Evolutionary conservation across 2,329 filamentous ascomycete genomes (phyloP), one percentile per base, ranked within the genome.

Genomic region (Fusarium poae): DNA sequence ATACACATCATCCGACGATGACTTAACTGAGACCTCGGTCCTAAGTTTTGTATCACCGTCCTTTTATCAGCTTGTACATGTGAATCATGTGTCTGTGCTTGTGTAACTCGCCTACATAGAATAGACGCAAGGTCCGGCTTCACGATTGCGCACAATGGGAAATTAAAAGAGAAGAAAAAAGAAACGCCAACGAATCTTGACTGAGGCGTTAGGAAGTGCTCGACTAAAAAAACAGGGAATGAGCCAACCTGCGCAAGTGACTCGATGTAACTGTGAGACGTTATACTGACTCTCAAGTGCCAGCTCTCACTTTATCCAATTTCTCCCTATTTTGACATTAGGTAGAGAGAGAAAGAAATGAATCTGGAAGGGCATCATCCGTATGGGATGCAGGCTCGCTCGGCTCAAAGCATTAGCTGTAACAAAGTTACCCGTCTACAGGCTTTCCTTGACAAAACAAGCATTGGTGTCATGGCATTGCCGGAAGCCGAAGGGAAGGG

Each of bases 71-170:
- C 37, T 61, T 63, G 37, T 57, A 57, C 44, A 49, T 55, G 46
- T 65, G 61, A 65, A 42, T 61, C 53, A 44, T 56, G 49, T 50
- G 58, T 58, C 40, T 62, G 64, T 67, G 64, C 56, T n/a, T 37
- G 61, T 64, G 62, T 18, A 49, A 68, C 39, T 34, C 25, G n/a
- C 44, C 39, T 46, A 35, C 46, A 35, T 53, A 57, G 44, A 5
- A 3, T 34, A 13, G 9, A 53, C 23, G 61, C 42, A 60, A 30
- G 40, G 30, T 11, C 39, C 21, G 39, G 34, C 54, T 29, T 60
- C 21, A 60, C 25, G 35, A 65, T 65, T n/a, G 25, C 40, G 46
- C 35, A 48, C 21, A 9, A 48, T 57, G 29, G 42, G 54, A 52
- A 61, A 32, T 21, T 27, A 32, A 43, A 7, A 5, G 27, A 6